Base-by-base conservation (phyloP, 345 rosid species). In the Gossypium longicalyx region DNA sequence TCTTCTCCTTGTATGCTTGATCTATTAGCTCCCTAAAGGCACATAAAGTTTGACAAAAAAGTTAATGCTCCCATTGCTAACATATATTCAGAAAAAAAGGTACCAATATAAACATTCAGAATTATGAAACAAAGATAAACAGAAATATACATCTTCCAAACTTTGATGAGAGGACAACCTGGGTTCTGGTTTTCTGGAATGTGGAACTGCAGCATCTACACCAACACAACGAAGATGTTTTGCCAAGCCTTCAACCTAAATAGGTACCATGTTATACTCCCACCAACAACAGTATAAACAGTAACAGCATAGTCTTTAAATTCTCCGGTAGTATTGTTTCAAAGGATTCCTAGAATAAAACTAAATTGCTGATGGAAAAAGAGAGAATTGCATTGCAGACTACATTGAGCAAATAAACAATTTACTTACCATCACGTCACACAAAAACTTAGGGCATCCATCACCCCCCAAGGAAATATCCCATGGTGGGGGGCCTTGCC, bases 211-310 rank as follows among this genome's bases (percentile, higher is more conserved):
- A 80, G 97, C 98, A 85, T 94, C 97, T 60, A 94, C 76, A 20
- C 97, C 97, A 62, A 94, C 97, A 81, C 98, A 94, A 2, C 93
- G 91, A 62, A 94, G 82, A 87, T 94, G 97, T 80, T 94, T 94
- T 4, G 98, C 98, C 88, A 94, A 81, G 77, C 98, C 97, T 86
- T 91, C 98, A 77, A 94, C 90, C 97, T 94, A 80, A 57, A 64
- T 9, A 80, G 19, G 77, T 43, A 48, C 27, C 59, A 45, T 17
- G 72, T 80, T 38, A 83, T 74, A 53, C 72, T 76, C 73, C 43
- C 74, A 64, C 54, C 58, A 43, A 67, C 53, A 43, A 63, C 57
- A 65, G 38, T 59, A 59, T 59, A 59, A 59, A 59, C 63, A 59
- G 29, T 59, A 23, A 59, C 12, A 60, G 17, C 66, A 57, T 44